Evolutionary conservation across 495 filamentous ascomycete species (phyloP), one percentile per base, ranked within the genome.

Genomic region (Bryoglossum gracile): DNA sequence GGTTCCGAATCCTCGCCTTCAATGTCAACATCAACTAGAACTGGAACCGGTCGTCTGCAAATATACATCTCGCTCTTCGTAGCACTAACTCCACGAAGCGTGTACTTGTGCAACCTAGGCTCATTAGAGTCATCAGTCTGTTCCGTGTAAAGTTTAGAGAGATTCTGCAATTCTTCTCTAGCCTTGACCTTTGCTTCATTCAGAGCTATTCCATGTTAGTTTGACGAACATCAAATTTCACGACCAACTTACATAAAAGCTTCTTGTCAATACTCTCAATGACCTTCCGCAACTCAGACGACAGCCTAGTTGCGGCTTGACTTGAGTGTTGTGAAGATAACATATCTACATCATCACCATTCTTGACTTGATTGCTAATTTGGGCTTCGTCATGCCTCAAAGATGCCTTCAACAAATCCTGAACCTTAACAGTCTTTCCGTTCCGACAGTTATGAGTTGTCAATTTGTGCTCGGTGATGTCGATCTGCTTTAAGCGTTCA

Each of bases 131-230:
- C 65, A n/a, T 70, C 57, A 3, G 72, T 64, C n/a, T 74, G 68
- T 48, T 78, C 64, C 1, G 74, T 82, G 50, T 75, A 78, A 10
- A 69, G 63, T 46, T 72, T 73, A 2, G 74, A 73, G 37, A 73
- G 71, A 36, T 60, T 62, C 39, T 62, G 65, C 21, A 84, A 62
- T 17, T 62, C 62, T 34, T 75, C 65, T 23, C 64, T 51, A 3
- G 71, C 68, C 49, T 68, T 68, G 51, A 75, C 62, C 52, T 77
- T 80, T 36, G 72, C 49, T 25, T 67, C 57, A 54, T 81, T 70
- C 32, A 83, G 64, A 26, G 67, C 78, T 82, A 37, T 28, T 4
- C 14, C 8, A 32, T 21, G 35, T 51, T 30, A 53, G 19, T 50
- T n/a, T 19, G 21, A n/a, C 8, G 10, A 10, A 24, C 4, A 11